These are phyloP conservation scores for Bryoerythrophyllum caledonicum DNA, from an alignment of 225 moss, liverwort and hornwort species.

Conservation along the genomic window DNA sequence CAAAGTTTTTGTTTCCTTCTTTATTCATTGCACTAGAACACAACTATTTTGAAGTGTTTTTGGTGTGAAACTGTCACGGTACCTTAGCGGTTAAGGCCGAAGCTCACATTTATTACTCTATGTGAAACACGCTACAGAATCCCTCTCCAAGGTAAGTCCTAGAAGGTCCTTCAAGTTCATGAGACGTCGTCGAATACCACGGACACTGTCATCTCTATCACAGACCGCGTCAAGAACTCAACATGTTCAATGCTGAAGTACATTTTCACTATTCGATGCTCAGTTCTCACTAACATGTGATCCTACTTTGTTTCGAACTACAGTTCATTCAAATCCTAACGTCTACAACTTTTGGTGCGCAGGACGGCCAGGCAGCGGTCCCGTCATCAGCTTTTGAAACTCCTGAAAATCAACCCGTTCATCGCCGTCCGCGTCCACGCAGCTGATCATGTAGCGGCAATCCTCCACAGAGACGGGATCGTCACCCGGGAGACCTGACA, in stretches of 20 bases:
- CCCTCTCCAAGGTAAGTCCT: not conserved
- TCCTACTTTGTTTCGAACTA: not conserved
- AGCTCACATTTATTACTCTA: not conserved
- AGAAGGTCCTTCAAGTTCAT: not conserved
- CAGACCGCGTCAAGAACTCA: not conserved
- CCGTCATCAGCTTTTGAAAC: conserved; percentile 52
- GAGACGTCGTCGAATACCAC: not conserved
- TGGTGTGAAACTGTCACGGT: too few species aligned
- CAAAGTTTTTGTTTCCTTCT: too few species aligned
- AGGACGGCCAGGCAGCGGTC: conserved; percentile 10
- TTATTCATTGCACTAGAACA: too few species aligned
- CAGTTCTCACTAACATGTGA: not conserved
- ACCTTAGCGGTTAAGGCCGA: too few species aligned
- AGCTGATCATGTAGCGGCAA: conserved; percentile 54
- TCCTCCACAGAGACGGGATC: conserved; percentile 43
- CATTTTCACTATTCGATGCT: not conserved
- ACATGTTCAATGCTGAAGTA: not conserved
- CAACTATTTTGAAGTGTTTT: too few species aligned
- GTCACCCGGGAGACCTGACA: conserved; percentile 46
- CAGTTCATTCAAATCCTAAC: not conserved
- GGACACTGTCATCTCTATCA: not conserved
- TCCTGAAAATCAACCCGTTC: conserved; percentile 52
- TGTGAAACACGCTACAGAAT: not conserved
- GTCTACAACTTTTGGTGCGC: not conserved
- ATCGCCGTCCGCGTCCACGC: conserved; percentile 60